Evolutionary conservation across 257 asterid genomes (phyloP).

Genomic region (Coffea eugenioides): DNA sequence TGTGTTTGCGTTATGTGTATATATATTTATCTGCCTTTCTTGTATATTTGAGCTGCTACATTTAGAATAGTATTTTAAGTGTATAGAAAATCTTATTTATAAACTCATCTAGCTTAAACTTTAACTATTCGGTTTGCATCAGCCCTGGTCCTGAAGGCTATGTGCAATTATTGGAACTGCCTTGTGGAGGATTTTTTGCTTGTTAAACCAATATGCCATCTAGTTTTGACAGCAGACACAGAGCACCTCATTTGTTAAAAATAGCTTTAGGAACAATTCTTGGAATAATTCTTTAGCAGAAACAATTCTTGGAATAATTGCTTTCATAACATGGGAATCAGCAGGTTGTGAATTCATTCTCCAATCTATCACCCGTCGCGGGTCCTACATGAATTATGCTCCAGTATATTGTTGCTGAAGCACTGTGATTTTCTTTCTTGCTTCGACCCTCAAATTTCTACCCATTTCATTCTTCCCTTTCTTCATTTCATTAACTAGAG

Average conservation of each 20-base stretch:
- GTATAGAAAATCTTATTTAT: neutral
- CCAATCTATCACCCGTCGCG: neutral
- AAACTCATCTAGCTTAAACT: neutral
- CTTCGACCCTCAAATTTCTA: neutral
- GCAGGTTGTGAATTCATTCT: neutral
- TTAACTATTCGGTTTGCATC: neutral
- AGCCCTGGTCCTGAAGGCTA: neutral
- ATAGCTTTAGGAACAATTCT: too few relatives aligned
- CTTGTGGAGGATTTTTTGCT: neutral
- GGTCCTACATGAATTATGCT: neutral
- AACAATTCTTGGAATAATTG: neutral
- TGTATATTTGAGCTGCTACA: constrained; percentile 13
- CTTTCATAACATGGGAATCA: neutral
- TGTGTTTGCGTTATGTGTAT: too few relatives aligned
- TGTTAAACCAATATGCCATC: neutral
- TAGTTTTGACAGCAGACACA: neutral
- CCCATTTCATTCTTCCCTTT: neutral
- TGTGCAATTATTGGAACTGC: neutral
- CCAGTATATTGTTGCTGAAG: neutral
- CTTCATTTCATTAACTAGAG: neutral
- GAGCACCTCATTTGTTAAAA: neutral
- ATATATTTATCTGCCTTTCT: neutral
- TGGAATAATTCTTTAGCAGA: neutral
- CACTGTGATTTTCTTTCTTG: neutral
- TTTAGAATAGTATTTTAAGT: neutral